Evolutionary conservation across 2,329 filamentous ascomycete genomes (phyloP), one percentile per base, ranked within the genome.

Genomic region (Geosmithia putterillii): DNA sequence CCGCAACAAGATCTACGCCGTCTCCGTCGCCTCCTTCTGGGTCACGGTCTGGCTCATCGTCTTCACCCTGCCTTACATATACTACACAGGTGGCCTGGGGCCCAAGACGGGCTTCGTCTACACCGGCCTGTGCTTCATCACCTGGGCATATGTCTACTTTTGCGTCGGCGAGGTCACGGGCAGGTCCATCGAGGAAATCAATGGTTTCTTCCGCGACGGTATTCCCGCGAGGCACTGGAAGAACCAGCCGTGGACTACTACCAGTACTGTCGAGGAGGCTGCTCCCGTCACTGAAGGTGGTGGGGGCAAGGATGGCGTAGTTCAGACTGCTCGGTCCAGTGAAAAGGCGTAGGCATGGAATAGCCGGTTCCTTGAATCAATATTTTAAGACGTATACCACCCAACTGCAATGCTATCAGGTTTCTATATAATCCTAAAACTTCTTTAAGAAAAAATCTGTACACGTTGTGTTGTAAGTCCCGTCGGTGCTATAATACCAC

Each of bases 1-100:
- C 52, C 56, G 64, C 41, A 68, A 67, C 51, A 68, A 69, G 51
- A 69, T 67, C 48, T 63, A 57, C n/a, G 56, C 63, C 8, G 57
- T 60, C 4, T 57, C 66, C 1, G 62, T 71, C 1, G 64, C 56
- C 3, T 60, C 54, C 5, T 70, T 70, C 54, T 71, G 57, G 57
- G 20, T 65, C 44, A 65, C 61, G 0, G 58, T 65, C 34, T 67
- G 63, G 64, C 51, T 54, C 20, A 62, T 56, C 12, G 59, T 61
- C 25, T 66, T 66, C 43, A 64, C 58, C 2, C 49, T 56, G 2
- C 63, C 63, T 1, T 67, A 67, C 40, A 50, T 67, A 7, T 66
- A 67, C 52, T 66, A 65, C 53, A 52, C 52, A 2, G 60, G 58
- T 9, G 49, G 48, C 2, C 50, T 64, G 1, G 62, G 63, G 0